Conservation (phyloP, 2,329 filamentous ascomycete species). For the Verticillium isaacii region DNA sequence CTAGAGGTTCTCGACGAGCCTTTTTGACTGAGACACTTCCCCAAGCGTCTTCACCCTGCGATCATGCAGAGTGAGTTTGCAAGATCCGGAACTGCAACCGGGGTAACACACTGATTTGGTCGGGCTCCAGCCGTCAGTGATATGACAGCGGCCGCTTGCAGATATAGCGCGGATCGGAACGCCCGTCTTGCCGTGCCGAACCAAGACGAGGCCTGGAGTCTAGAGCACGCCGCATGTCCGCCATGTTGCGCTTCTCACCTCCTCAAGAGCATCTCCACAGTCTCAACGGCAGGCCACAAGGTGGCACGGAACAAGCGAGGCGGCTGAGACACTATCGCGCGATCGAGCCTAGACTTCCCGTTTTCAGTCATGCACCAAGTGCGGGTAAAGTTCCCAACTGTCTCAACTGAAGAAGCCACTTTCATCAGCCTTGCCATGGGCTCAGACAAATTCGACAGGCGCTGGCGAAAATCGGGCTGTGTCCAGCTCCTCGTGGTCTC, state of each 20-base stretch:
- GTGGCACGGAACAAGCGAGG: neutral
- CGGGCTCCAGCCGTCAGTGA: neutral
- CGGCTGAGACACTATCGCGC: neutral
- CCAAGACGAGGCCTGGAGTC: neutral
- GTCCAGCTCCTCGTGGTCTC: neutral
- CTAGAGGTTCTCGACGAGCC: neutral
- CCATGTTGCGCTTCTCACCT: neutral
- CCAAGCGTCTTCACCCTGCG: neutral
- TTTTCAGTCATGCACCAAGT: neutral
- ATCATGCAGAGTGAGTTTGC: neutral
- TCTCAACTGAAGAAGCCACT: neutral
- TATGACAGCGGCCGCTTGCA: neutral
- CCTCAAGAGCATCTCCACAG: neutral
- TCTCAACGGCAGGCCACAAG: neutral
- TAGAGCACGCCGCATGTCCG: neutral
- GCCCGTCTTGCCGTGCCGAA: neutral
- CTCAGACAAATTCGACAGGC: neutral
- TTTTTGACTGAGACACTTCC: neutral
- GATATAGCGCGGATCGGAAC: neutral
- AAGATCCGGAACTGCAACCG: neutral
- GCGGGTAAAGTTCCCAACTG: neutral
- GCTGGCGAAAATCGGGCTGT: neutral
- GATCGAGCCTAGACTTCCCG: neutral
- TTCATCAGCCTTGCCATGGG: neutral
- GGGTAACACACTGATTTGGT: neutral